Percentiles rank a stretch among this genome's conserved stretches.
These are phyloP conservation scores for Balansia obtecta DNA, from an alignment of 2,329 filamentous ascomycete species.

Conservation along the genomic window DNA sequence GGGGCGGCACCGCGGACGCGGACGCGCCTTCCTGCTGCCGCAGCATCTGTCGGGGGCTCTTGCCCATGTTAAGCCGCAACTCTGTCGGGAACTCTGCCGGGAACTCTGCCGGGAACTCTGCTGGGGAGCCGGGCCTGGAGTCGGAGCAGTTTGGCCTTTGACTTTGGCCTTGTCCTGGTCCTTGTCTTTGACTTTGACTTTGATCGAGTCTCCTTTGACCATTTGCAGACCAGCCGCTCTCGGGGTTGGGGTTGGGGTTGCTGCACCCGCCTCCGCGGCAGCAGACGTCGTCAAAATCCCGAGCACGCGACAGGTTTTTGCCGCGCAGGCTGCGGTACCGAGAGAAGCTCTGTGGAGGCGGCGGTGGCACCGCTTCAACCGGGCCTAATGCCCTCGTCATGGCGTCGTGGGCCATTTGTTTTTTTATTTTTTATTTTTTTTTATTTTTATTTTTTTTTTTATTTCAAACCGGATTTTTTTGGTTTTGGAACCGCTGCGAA, in stretches of 20 bases:
- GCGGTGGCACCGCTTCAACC: constrained; percentile 10
- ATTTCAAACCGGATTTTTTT: no score
- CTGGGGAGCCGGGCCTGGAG: background rate
- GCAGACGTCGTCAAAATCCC: constrained; percentile 16
- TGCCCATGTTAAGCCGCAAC: constrained; percentile 5
- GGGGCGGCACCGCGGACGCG: background rate
- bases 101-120: no score
- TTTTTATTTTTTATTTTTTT: no score
- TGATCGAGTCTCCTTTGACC: background rate
- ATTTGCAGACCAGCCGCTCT: background rate
- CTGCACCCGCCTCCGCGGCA: constrained; percentile 12
- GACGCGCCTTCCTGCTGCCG: background rate
- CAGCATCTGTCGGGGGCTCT: constrained; percentile 6
- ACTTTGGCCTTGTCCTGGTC: no score
- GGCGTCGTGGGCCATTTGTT: constrained; percentile 5
- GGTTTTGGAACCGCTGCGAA: no score
- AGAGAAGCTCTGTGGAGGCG: constrained; percentile 14
- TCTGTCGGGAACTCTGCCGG: no score
- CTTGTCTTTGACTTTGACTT: background rate
- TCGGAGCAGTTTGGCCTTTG: background rate
- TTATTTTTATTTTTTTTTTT: no score
- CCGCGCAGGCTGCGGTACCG: constrained; percentile 21
- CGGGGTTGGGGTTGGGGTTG: background rate
- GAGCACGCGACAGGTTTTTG: constrained; percentile 21
- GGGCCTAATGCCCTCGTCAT: constrained; percentile 2